Evolutionary conservation across 2,329 filamentous ascomycete genomes (phyloP), one percentile per base, ranked within the genome.

Genomic region (Celoporthe dispersa): DNA sequence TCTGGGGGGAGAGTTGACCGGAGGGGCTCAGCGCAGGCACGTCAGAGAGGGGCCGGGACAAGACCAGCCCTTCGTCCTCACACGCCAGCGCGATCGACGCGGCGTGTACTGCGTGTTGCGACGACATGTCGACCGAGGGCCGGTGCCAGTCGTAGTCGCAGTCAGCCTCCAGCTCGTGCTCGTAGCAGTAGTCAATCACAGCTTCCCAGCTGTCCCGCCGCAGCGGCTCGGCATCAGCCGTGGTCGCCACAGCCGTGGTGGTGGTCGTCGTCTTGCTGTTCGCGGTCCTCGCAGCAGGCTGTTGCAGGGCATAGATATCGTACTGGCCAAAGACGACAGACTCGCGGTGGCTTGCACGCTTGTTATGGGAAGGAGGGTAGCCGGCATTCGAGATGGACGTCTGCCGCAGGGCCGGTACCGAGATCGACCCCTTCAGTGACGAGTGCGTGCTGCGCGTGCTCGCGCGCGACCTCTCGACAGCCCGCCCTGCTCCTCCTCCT

Each of bases 141-240:
- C 86, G 85, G 70, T 89, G 87, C 89, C 89, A 91, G 60, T 89
- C 85, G 74, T 90, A 91, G 72, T 91, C 86, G 75, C 88, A 91
- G 77, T 91, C 83, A 9, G 88, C 89, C 77, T 91, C 90, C 16
- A 85, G 88, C 73, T 89, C 89, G 74, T 92, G 87, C 73, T 91
- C 89, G 75, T 92, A 92, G 76, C 88, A 91, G 78, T 91, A 92
- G 76, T 92, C 90, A 71, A 92, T 91, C 72, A 88, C 88, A 66
- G 90, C 88, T 75, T 92, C 90, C 90, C 90, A 92, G 73, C 81
- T 89, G 74, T 85, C 84, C 9, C 79, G 79, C 31, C 77, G 74
- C n/a, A 79, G 72, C 3, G 71, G 68, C 3, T 81, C 79, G n/a
- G 75, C 75, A 19, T 68, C 74, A 2, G 73, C 73, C 9, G 73